Base-by-base conservation (phyloP, 805 yeast genomes). In the Starmerella bombi region DNA sequence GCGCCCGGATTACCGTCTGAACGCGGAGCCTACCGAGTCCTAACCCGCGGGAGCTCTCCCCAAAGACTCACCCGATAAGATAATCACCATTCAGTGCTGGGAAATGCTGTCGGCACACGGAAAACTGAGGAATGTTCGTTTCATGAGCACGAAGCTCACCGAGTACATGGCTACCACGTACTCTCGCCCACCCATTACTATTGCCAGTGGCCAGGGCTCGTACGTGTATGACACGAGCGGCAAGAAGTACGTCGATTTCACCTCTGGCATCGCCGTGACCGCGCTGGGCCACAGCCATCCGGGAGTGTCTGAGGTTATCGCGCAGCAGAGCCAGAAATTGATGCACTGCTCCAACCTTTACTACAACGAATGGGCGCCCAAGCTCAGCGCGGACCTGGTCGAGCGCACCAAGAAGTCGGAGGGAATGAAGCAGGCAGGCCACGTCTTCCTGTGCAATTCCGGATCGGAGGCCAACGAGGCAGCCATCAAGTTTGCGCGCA, bases 251-350 rank as follows among this genome's bases (percentile, higher is more conserved):
- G 69, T 91, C 37, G 98, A 91, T 58, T 88, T 91, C 61, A 77
- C 88, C 1, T 85, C 96, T 2, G 98, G 98, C 39, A 88, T 91
- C 50, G 97, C 98, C 1, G 98, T 91, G 14, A 88, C 94, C n/a
- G 78, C 82, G 1, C 65, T 91, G 48, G 98, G 98, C 2, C 97
- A 91, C 57, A 66, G 85, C 20, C 71, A 91, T 52, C 74, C 76
- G 3, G 78, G 75, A 46, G 70, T 91, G 28, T 71, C 93, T 5
- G 64, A 78, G 40, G 72, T 91, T 45, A 58, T 85, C 46, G 60
- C 62, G 42, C 79, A 80, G 32, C 98, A 91, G 62, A 74, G 85
- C 1, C 58, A 59, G 25, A 75, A 76, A 8, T 65, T 88, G 50
- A 67, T 84, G 43, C 98, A 91, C 57, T 70, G 83, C 46, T 83